Evolutionary conservation across 305 asterid genomes (phyloP).

Genomic region (Fraxinus platypoda): DNA sequence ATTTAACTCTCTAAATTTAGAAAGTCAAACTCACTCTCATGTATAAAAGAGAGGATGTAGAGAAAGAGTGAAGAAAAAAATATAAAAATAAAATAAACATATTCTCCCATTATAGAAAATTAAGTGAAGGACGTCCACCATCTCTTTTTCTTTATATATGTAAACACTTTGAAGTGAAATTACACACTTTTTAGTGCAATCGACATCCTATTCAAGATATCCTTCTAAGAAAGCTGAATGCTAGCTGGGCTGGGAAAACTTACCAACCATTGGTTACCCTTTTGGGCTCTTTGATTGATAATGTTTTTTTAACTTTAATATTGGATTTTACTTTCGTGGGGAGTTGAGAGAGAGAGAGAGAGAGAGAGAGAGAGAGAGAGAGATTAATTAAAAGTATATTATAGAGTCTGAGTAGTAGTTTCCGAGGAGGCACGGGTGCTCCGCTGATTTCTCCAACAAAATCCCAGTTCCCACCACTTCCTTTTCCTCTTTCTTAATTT

Average conservation of each 20-base stretch:
- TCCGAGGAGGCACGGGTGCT: slow-evolving; percentile 4
- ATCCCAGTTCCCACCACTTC: neutral
- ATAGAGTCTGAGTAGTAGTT: neutral
- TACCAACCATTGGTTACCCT: neutral
- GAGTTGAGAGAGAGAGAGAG: neutral
- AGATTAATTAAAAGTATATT: neutral
- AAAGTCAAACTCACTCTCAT: too few species aligned
- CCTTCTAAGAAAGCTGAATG: neutral
- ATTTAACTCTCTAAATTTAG: too few species aligned
- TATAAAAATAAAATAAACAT: too few species aligned
- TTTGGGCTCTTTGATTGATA: neutral
- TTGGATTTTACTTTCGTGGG: neutral
- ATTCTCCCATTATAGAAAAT: too few species aligned
- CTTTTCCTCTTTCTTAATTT: neutral
- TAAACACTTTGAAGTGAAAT: neutral
- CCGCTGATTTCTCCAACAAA: slow-evolving; percentile 7
- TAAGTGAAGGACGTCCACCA: too few species aligned
- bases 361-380: neutral
- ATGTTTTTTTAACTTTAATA: neutral
- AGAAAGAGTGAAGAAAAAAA: too few species aligned
- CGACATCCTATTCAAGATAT: neutral
- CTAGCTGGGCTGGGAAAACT: neutral
- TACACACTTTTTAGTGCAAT: neutral
- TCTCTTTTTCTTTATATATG: too few species aligned
- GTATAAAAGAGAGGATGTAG: too few species aligned